Evolutionary conservation across 108 stramenopile genomes (phyloP).

Genomic region (Pseudonitzschia delicatissima): DNA sequence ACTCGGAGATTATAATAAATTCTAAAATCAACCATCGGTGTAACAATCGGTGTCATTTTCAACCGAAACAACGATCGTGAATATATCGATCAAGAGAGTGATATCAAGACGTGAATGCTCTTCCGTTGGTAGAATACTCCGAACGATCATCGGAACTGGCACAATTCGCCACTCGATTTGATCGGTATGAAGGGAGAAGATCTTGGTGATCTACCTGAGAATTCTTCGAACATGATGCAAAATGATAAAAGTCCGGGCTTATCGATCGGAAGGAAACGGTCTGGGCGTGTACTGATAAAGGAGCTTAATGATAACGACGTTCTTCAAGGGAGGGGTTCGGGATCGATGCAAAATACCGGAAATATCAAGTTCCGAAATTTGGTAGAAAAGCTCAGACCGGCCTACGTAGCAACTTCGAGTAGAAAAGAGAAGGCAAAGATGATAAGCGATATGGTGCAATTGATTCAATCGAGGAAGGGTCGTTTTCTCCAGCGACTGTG

Average conservation of each 20-base stretch:
- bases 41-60: no score
- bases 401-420: slow-evolving; percentile 34
- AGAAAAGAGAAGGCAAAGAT: slow-evolving; percentile 40
- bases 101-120: no score
- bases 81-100: no score
- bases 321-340: slow-evolving; percentile 31
- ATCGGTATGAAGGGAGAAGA: no score
- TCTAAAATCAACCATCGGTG: no score
- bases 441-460: slow-evolving; percentile 28
- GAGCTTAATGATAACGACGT: slow-evolving; percentile 20
- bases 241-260: background rate
- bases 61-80: no score
- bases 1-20: no score
- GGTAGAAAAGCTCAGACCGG: slow-evolving; percentile 18
- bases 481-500: slow-evolving; percentile 45
- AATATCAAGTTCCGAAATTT: slow-evolving; percentile 25
- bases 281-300: slow-evolving; percentile 11
- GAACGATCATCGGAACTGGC: no score
- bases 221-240: no score
- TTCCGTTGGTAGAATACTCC: no score
- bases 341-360: slow-evolving; percentile 24
- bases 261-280: background rate
- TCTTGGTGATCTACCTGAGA: no score
- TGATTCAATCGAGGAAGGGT: slow-evolving; percentile 35
- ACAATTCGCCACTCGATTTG: no score